Conservation (phyloP, 768 basidiomycete genomes). For the Amanita molliuscula region DNA sequence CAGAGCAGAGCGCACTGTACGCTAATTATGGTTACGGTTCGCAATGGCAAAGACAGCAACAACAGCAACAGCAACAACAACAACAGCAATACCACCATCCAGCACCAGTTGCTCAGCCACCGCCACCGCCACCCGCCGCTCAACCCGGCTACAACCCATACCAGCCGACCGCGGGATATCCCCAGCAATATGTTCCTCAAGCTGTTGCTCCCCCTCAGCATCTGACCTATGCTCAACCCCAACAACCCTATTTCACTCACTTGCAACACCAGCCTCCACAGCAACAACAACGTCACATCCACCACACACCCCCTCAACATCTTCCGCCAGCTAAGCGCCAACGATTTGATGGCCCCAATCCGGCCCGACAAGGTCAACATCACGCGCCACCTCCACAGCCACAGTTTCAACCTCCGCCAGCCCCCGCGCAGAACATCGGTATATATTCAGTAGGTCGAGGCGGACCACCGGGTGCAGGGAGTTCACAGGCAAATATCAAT, state of each 20-base stretch:
- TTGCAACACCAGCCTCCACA: conserved; percentile 34
- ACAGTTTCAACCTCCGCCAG: conserved; percentile 54
- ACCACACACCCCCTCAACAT: conserved; percentile 67
- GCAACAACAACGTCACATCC: conserved; percentile 37
- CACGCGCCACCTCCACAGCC: conserved; percentile 46
- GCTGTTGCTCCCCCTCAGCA: conserved; percentile 41
- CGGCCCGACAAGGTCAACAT: conserved; percentile 38
- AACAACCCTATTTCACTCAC: conserved; percentile 35
- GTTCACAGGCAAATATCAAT: conserved; percentile 13
- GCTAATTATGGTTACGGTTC: conserved; percentile 88
- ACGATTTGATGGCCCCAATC: conserved; percentile 72
- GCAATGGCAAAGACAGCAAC: conserved; percentile 62
- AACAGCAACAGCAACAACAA: conserved; percentile 55
- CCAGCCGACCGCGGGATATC: conserved; percentile 57
- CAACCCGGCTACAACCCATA: conserved; percentile 69
- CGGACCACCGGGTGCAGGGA: conserved; percentile 26
- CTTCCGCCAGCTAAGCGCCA: conserved; percentile 89
- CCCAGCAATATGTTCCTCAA: conserved; percentile 61
- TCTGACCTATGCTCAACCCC: conserved; percentile 37
- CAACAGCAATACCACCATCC: conserved; percentile 45
- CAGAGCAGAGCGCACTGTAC: conserved; percentile 78
- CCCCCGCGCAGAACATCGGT: conserved; percentile 32
- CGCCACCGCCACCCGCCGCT: conserved; percentile 41
- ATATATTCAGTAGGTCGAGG: conserved; percentile 25
- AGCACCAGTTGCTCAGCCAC: conserved; percentile 38